These are phyloP conservation scores for Sclerotinia borealis DNA, from an alignment of 2,329 filamentous ascomycete species.

Conservation along the genomic window DNA sequence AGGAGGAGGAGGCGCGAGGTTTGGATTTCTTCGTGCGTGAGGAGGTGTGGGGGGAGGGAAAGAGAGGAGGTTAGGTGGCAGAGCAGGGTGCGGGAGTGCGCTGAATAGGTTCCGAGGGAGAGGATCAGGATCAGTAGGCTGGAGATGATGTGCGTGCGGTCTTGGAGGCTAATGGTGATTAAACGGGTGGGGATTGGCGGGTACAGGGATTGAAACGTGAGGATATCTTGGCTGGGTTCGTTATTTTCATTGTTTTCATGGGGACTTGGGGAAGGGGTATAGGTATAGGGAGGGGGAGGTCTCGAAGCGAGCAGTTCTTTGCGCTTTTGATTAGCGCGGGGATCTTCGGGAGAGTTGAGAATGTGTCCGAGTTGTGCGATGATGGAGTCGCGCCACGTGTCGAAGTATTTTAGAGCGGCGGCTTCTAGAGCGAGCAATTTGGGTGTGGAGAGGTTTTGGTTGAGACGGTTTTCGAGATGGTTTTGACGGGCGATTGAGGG, in stretches of 20 bases:
- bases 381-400: slow-evolving; percentile 70
- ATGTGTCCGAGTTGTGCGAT: slow-evolving; percentile 66
- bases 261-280: slow-evolving; percentile 15
- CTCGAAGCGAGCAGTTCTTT: slow-evolving; percentile 30
- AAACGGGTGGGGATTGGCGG: slow-evolving; percentile 49
- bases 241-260: neutral
- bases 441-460: slow-evolving; percentile 19
- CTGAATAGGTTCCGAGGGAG: slow-evolving; percentile 67
- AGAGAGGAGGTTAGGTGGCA: slow-evolving; percentile 64
- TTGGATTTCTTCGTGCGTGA: slow-evolving; percentile 66
- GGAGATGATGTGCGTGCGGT: slow-evolving; percentile 60
- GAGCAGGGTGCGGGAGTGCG: slow-evolving; percentile 63
- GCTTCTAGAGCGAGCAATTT: slow-evolving; percentile 37
- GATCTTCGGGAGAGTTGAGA: slow-evolving; percentile 44
- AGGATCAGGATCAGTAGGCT: slow-evolving; percentile 65
- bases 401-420: slow-evolving; percentile 62
- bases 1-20: slow-evolving; percentile 71
- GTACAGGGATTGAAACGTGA: slow-evolving; percentile 46
- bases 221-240: slow-evolving; percentile 35
- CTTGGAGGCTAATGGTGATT: slow-evolving; percentile 49
- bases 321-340: slow-evolving; percentile 39
- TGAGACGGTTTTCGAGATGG: slow-evolving; percentile 22
- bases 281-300: slow-evolving; percentile 18
- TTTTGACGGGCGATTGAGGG: slow-evolving; percentile 17
- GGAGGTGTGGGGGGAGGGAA: slow-evolving; percentile 54